These are phyloP conservation scores for Daldinia eschscholtzii DNA, from an alignment of 2,329 filamentous ascomycete species.

Conservation along the genomic window DNA sequence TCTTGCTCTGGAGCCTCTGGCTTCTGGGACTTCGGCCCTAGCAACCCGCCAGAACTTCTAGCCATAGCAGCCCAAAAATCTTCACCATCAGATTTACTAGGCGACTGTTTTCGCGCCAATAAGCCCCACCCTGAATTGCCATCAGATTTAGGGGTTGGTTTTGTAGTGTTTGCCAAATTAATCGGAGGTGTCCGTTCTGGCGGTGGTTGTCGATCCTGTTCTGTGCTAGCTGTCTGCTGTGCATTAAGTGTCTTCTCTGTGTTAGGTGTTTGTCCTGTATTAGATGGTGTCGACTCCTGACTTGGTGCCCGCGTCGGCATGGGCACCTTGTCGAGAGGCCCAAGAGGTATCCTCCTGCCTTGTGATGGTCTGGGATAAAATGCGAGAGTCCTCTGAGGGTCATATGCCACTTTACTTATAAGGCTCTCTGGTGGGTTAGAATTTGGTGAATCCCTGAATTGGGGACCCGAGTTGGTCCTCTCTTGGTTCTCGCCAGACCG, in stretches of 20 bases:
- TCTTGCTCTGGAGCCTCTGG: background rate
- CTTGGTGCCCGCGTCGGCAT: background rate
- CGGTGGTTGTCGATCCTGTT: background rate
- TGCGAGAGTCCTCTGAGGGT: background rate
- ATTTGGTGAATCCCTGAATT: background rate
- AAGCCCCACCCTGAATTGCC: constrained; percentile 35
- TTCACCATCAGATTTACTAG: constrained; percentile 27
- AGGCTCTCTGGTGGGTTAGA: background rate
- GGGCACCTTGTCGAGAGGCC: background rate
- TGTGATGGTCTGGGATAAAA: background rate
- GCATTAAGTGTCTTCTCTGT: too few species aligned
- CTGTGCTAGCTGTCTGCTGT: too few species aligned
- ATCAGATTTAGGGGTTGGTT: background rate
- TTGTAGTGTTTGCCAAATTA: constrained; percentile 2
- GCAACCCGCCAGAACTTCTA: background rate
- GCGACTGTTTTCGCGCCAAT: constrained; percentile 37
- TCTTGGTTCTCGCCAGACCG: too few species aligned
- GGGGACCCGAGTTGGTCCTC: background rate
- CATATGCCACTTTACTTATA: background rate
- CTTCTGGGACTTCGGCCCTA: background rate
- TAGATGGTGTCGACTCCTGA: background rate
- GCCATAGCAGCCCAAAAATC: constrained; percentile 43
- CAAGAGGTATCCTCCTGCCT: background rate
- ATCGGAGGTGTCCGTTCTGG: background rate
- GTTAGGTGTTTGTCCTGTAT: background rate